phyloP scores from a whole-genome alignment of 345 rosid genomes.

The Limnanthes douglasii region DNA sequence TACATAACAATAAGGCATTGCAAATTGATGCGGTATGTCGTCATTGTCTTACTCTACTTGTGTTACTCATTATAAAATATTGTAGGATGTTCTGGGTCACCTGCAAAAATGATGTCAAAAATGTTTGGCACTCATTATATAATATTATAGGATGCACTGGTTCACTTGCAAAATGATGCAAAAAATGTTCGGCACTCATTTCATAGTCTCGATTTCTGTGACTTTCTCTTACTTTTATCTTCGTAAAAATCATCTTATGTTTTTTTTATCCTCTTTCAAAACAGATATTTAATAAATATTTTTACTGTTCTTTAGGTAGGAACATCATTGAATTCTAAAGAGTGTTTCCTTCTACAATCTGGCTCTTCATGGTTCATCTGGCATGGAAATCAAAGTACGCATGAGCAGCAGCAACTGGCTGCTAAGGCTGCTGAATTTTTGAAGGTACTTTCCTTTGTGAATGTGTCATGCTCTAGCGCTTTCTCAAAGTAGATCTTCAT shows the following conservation, averaged over 20 bases:
- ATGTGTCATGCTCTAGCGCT: background rate
- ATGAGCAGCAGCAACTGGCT: slow-evolving; percentile 83
- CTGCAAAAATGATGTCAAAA: too few relatives aligned
- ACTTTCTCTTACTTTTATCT: too few relatives aligned
- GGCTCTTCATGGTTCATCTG: slow-evolving; percentile 77
- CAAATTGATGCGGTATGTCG: slow-evolving; percentile 78
- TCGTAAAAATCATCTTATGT: slow-evolving; percentile 1
- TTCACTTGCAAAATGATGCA: too few relatives aligned
- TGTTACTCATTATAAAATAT: slow-evolving; percentile 4
- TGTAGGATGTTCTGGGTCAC: too few relatives aligned
- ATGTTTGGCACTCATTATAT: too few relatives aligned
- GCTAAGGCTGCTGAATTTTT: slow-evolving; percentile 75
- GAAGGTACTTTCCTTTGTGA: slow-evolving; percentile 37
- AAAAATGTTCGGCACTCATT: too few relatives aligned
- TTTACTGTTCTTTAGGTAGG: slow-evolving; percentile 45
- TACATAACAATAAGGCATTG: slow-evolving; percentile 54
- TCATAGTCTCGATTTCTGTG: too few relatives aligned
- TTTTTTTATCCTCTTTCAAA: background rate
- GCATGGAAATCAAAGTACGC: slow-evolving; percentile 93
- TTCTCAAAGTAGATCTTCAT: too few relatives aligned
- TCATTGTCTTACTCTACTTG: slow-evolving; percentile 3
- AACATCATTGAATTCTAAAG: slow-evolving; percentile 62
- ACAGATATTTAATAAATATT: slow-evolving; percentile 5
- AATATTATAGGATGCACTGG: too few relatives aligned
- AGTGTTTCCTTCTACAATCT: slow-evolving; percentile 96